Conservation (phyloP, 805 yeast genomes). For the Monosporozyma unispora region DNA sequence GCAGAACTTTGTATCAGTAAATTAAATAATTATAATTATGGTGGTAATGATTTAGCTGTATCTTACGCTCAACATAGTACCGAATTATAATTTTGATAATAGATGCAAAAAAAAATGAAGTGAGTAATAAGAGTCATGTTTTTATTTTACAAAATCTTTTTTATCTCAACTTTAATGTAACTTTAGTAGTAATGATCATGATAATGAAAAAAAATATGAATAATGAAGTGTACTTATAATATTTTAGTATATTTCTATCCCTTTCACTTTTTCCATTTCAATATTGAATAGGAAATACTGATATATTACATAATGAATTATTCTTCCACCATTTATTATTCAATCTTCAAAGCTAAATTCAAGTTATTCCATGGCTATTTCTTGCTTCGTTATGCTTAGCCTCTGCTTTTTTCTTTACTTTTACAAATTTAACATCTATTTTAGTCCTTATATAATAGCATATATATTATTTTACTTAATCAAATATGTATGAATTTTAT, state of each 20-base stretch:
- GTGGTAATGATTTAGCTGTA: slow-evolving; percentile 63
- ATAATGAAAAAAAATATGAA: not conserved
- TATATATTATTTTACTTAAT: not conserved
- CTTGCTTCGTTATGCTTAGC: not conserved
- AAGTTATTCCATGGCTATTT: not conserved
- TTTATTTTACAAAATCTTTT: not conserved
- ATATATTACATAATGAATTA: not conserved
- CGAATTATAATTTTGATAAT: slow-evolving; percentile 2
- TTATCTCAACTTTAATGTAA: not conserved
- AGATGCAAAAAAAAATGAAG: not conserved
- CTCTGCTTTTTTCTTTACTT: not conserved
- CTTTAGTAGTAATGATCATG: not conserved
- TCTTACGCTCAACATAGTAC: slow-evolving; percentile 46
- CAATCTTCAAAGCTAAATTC: not conserved
- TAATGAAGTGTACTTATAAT: not conserved
- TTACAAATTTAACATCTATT: not conserved
- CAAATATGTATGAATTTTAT: not conserved
- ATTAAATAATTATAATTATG: slow-evolving; percentile 74
- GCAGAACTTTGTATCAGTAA: slow-evolving; percentile 70
- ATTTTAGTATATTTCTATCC: not conserved
- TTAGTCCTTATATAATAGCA: not conserved
- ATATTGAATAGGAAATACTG: not conserved
- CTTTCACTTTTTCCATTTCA: not conserved
- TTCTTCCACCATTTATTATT: not conserved
- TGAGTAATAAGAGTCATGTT: not conserved